These are phyloP conservation scores for Paraconiothyrium brasiliense DNA, from an alignment of 2,329 filamentous ascomycete genomes.

Conservation along the genomic window DNA sequence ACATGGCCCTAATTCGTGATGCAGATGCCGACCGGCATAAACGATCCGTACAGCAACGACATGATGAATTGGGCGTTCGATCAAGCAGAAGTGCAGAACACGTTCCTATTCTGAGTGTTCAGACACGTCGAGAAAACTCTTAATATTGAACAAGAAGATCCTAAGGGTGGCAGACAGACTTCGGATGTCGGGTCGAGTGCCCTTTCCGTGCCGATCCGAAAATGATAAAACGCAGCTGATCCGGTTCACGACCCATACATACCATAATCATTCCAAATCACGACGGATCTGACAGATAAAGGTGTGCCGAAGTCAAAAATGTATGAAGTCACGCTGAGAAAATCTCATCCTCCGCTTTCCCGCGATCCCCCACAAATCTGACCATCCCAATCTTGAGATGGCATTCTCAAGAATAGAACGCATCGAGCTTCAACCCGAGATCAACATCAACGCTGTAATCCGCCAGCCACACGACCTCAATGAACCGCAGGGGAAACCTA, in stretches of 20 bases:
- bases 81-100: constrained; percentile 11
- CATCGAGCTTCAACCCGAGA: not conserved
- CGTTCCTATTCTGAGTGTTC: constrained; percentile 12
- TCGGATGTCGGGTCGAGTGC: not conserved
- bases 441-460: not conserved
- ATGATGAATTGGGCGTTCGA: constrained; percentile 26
- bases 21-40: constrained; percentile 18
- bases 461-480: not conserved
- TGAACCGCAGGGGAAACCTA: not conserved
- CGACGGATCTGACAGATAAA: not conserved
- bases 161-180: not conserved
- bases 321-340: not conserved
- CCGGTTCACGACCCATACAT: not conserved
- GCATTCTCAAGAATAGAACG: not conserved
- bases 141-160: too few relatives aligned
- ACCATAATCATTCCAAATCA: not conserved
- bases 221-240: not conserved
- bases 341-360: not conserved
- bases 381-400: not conserved
- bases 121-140: too few relatives aligned
- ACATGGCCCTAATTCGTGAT: not conserved
- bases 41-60: constrained; percentile 15
- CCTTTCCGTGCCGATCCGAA: not conserved
- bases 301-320: not conserved
- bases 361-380: not conserved